These are phyloP conservation scores for Coelastrella sp. DNA, from an alignment of 139 green algal species.

Conservation along the genomic window DNA sequence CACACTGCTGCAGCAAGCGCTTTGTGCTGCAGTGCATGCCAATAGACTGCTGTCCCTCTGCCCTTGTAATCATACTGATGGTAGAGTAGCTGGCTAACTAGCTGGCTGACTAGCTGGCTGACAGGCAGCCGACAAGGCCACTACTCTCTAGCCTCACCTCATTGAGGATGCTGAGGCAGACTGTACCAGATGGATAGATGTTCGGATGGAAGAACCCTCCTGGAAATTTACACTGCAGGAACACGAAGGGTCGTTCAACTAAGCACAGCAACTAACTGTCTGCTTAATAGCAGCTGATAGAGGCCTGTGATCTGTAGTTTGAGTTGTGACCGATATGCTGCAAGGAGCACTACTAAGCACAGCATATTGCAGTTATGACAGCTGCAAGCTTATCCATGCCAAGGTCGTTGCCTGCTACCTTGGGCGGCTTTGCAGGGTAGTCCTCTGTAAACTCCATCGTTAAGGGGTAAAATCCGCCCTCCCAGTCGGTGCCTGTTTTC, in stretches of 20 bases:
- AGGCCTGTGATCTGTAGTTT: no score
- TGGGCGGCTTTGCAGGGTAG: constrained; percentile 94
- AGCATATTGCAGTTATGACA: neutral
- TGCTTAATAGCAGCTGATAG: no score
- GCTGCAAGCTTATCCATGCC: neutral
- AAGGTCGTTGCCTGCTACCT: constrained; percentile 59
- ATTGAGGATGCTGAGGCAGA: constrained; percentile 98
- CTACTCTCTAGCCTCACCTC: constrained; percentile 72
- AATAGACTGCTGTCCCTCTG: no score
- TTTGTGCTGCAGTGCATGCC: no score
- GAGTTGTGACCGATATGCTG: no score
- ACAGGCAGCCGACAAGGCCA: no score
- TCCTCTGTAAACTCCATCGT: constrained; percentile 95
- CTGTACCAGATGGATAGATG: constrained; percentile 97
- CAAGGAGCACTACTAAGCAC: no score
- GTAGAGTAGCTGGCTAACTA: no score
- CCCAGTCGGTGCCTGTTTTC: constrained; percentile 91
- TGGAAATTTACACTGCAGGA: constrained; percentile 91
- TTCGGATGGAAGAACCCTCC: constrained; percentile 95
- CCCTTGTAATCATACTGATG: no score
- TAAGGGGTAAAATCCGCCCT: constrained; percentile 92
- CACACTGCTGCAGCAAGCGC: no score
- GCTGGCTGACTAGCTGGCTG: no score
- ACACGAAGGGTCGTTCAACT: neutral
- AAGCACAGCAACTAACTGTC: no score